These are phyloP conservation scores for Fusarium clavum DNA, from an alignment of 2,329 filamentous ascomycete species.

Conservation along the genomic window DNA sequence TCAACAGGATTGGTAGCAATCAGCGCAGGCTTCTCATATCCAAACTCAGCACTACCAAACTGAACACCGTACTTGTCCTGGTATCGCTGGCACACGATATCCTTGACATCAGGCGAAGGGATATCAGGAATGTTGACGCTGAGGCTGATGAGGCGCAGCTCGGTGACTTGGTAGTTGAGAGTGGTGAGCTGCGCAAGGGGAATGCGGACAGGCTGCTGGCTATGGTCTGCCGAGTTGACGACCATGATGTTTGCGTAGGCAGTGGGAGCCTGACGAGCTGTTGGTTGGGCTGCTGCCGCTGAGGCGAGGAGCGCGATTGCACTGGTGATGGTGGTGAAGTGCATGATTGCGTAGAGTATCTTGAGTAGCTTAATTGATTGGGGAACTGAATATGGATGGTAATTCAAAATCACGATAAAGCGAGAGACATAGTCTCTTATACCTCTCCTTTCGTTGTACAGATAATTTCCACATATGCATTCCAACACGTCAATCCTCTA, in stretches of 20 bases:
- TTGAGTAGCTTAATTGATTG: not conserved
- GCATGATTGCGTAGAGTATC: not conserved
- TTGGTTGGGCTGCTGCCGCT: conserved; percentile 2
- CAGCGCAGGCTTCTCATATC: conserved; percentile 18
- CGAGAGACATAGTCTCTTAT: conserved; percentile 20
- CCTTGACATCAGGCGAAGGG: conserved; percentile 4
- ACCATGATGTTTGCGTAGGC: conserved; percentile 23
- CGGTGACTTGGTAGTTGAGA: conserved; percentile 18
- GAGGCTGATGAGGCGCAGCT: conserved; percentile 20
- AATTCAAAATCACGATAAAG: no score
- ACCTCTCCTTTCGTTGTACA: not conserved
- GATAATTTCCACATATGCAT: not conserved
- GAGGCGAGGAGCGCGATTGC: conserved; percentile 14
- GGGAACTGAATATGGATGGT: no score
- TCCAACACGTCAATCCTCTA: conserved; percentile 1
- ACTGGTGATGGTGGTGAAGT: conserved; percentile 18
- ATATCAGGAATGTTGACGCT: conserved; percentile 17
- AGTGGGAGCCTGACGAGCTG: conserved; percentile 1
- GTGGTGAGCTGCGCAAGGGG: conserved; percentile 32
- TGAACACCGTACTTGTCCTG: conserved; percentile 30
- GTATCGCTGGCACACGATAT: conserved; percentile 32
- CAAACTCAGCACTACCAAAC: conserved; percentile 27
- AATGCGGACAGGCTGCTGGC: conserved; percentile 27
- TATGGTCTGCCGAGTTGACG: conserved; percentile 17
- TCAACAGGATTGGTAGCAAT: conserved; percentile 36